These are phyloP conservation scores for Anthoceros angustus DNA, from an alignment of 225 moss, liverwort and hornwort species.

Conservation along the genomic window DNA sequence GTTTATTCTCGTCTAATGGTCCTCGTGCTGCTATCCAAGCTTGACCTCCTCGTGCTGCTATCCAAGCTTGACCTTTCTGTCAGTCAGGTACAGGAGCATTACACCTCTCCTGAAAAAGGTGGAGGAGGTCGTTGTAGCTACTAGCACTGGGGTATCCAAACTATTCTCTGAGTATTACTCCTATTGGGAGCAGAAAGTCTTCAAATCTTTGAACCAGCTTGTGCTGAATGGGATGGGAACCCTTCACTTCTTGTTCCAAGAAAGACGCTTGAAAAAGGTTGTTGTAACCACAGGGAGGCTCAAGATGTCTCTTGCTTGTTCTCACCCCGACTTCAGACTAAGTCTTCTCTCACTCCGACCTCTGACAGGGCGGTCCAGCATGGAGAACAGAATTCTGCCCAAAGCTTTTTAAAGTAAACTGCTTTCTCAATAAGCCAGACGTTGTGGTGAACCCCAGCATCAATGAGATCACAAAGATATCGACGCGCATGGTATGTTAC, in stretches of 20 bases:
- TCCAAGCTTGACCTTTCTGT: too few relatives aligned
- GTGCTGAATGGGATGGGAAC: conserved; percentile 50
- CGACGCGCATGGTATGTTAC: conserved; percentile 50
- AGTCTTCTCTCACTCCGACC: too few relatives aligned
- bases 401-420: conserved; percentile 55
- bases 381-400: conserved; percentile 20
- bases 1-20: too few relatives aligned
- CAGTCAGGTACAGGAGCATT: conserved; percentile 49
- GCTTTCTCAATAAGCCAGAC: conserved; percentile 75
- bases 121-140: conserved; percentile 59
- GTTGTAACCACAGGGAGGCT: too few relatives aligned
- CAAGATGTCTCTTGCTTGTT: too few relatives aligned
- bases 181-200: conserved; percentile 65
- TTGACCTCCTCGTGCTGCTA: too few relatives aligned
- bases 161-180: conserved; percentile 44
- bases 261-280: conserved; percentile 49
- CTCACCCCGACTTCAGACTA: too few relatives aligned
- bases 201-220: conserved; percentile 55
- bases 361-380: conserved; percentile 36
- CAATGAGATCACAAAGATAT: conserved; percentile 51
- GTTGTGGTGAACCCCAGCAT: conserved; percentile 58
- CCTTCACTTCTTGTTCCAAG: conserved; percentile 45
- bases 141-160: conserved; percentile 47
- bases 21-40: too few relatives aligned
- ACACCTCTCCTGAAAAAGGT: conserved; percentile 67